Evolutionary conservation across 2,329 filamentous ascomycete genomes (phyloP).

Genomic region (Ceratocystis variospora): DNA sequence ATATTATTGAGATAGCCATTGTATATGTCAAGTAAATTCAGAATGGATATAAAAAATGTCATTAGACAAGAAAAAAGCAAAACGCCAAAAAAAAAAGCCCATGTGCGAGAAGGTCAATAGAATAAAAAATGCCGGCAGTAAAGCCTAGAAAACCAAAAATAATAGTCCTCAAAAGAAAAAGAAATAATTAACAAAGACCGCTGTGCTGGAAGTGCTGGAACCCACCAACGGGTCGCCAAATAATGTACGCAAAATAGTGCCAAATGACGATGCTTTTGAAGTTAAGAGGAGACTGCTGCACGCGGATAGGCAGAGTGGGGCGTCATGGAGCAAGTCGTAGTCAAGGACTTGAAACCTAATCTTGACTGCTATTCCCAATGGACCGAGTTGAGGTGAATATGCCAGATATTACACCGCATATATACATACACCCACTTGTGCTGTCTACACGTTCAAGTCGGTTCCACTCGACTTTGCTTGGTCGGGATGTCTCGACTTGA

Average conservation of each 20-base stretch:
- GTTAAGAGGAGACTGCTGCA: neutral
- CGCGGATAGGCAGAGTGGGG: neutral
- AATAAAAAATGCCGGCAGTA: neutral
- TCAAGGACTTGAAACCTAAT: neutral
- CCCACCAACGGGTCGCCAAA: neutral
- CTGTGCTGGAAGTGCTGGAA: neutral
- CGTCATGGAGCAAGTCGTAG: neutral
- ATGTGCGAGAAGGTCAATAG: neutral
- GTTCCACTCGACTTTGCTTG: slow-evolving; percentile 8
- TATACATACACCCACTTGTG: neutral
- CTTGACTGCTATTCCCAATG: neutral
- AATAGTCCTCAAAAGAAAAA: neutral
- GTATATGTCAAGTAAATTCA: slow-evolving; percentile 7
- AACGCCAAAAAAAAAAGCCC: neutral
- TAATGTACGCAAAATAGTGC: neutral
- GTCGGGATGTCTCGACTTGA: slow-evolving; percentile 20
- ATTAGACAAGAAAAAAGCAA: neutral
- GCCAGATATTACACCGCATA: neutral
- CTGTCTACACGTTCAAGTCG: slow-evolving; percentile 14
- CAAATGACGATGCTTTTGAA: neutral
- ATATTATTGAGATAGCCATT: neutral
- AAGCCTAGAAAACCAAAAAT: neutral
- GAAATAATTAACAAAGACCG: neutral
- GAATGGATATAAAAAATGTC: neutral
- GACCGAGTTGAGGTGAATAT: neutral